Evolutionary conservation across 768 basidiomycete genomes (phyloP).

Genomic region (Polyporus arcularius): DNA sequence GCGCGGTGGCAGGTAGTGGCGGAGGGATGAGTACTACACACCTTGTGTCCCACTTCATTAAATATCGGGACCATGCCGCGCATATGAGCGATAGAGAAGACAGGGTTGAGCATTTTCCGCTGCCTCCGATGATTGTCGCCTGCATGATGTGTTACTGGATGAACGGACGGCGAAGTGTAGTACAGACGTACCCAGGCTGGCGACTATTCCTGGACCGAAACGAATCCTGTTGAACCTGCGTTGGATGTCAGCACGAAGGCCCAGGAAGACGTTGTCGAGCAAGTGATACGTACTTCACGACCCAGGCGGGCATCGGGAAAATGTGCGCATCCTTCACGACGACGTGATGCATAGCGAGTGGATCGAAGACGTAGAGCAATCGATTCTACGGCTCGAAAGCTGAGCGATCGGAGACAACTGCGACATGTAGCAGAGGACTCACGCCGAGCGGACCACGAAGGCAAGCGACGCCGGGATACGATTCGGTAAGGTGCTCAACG

Average conservation of each 20-base stretch:
- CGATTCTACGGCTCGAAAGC: conserved; percentile 22
- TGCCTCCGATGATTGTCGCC: conserved; percentile 33
- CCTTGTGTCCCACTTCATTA: conserved; percentile 23
- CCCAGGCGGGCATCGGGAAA: conserved; percentile 18
- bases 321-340: conserved; percentile 40
- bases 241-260: not conserved
- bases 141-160: not conserved
- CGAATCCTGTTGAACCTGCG: conserved; percentile 1
- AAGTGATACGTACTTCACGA: conserved; percentile 16
- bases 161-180: not conserved
- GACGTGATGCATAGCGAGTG: conserved; percentile 47
- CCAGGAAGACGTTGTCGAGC: too few species aligned
- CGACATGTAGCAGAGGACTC: not conserved
- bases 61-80: conserved; percentile 28
- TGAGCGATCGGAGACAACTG: not conserved
- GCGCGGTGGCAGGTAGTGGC: not conserved
- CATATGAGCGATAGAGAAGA: conserved; percentile 31
- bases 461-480: not conserved
- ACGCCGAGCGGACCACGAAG: not conserved
- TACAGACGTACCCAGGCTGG: conserved; percentile 23
- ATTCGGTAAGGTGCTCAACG: conserved; percentile 1
- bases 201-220: conserved; percentile 27
- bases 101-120: conserved; percentile 33
- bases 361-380: conserved; percentile 44
- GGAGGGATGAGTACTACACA: not conserved